Evolutionary conservation across 495 filamentous ascomycete species (phyloP).

Genomic region (Durotheca rogersii): DNA sequence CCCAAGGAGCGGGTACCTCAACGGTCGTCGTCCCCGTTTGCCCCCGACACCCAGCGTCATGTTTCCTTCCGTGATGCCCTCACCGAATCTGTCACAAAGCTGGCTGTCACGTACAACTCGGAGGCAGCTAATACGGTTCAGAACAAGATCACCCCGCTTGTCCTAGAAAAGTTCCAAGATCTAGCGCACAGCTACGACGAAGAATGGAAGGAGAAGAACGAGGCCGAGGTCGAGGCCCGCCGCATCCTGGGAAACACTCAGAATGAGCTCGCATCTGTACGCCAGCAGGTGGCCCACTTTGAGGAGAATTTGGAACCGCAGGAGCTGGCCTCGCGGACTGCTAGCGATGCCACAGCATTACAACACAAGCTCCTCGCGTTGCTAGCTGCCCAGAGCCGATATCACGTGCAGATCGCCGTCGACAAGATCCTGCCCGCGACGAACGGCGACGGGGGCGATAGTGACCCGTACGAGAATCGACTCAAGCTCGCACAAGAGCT

Average conservation of each 20-base stretch:
- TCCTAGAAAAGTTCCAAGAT: constrained; percentile 58
- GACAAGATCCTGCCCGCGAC: constrained; percentile 37
- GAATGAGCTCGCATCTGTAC: constrained; percentile 54
- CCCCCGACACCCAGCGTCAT: constrained; percentile 51
- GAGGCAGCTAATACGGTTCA: constrained; percentile 62
- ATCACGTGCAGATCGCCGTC: constrained; percentile 40
- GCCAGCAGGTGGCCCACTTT: constrained; percentile 51
- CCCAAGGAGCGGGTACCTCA: constrained; percentile 48
- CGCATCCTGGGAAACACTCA: constrained; percentile 56
- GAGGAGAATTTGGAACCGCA: constrained; percentile 45
- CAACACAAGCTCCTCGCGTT: constrained; percentile 42
- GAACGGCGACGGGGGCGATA: constrained; percentile 37
- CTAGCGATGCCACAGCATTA: constrained; percentile 36
- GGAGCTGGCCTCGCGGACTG: constrained; percentile 44
- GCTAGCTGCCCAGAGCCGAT: constrained; percentile 44
- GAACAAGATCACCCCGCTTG: constrained; percentile 54
- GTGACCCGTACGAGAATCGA: constrained; percentile 40
- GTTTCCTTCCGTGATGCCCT: constrained; percentile 44
- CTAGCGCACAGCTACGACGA: constrained; percentile 60
- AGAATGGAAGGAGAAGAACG: constrained; percentile 60
- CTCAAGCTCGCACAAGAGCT: constrained; percentile 44
- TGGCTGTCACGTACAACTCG: constrained; percentile 45
- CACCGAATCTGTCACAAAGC: constrained; percentile 36
- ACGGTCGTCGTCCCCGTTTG: constrained; percentile 64
- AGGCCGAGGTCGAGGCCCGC: constrained; percentile 57